Evolutionary conservation across 768 basidiomycete species (phyloP).

Genomic region (Boletus eberwhitei): DNA sequence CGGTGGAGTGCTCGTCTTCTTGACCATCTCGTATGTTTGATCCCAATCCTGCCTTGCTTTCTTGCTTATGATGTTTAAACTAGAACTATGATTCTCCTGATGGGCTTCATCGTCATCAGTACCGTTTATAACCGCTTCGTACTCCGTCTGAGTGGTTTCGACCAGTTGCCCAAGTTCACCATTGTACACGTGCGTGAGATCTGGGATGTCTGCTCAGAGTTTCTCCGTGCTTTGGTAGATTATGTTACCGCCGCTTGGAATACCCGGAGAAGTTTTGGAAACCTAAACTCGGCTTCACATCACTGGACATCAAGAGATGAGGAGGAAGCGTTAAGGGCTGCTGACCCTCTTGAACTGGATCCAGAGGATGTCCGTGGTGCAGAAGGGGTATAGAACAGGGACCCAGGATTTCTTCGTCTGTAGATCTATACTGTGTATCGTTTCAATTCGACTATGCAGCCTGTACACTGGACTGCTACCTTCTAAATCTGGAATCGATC

Average conservation of each 20-base stretch:
- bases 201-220: slow-evolving; percentile 18
- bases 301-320: slow-evolving; percentile 34
- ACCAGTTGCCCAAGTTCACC: slow-evolving; percentile 68
- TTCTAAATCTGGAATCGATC: slow-evolving; percentile 18
- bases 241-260: slow-evolving; percentile 10
- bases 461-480: slow-evolving; percentile 14
- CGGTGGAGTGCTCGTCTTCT: slow-evolving; percentile 52
- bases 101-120: slow-evolving; percentile 65
- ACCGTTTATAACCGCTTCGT: slow-evolving; percentile 78
- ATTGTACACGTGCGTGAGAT: slow-evolving; percentile 24
- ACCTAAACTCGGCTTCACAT: slow-evolving; percentile 25
- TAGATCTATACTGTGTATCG: slow-evolving; percentile 8
- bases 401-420: background rate
- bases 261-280: slow-evolving; percentile 16
- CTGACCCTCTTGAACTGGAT: slow-evolving; percentile 24
- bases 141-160: slow-evolving; percentile 65
- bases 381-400: background rate
- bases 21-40: slow-evolving; percentile 56
- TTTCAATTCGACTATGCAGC: background rate
- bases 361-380: slow-evolving; percentile 2
- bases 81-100: slow-evolving; percentile 54
- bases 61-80: background rate
- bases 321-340: slow-evolving; percentile 22
- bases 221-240: slow-evolving; percentile 13
- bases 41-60: background rate